phyloP scores from a whole-genome alignment of 352 stramenopile genomes.

The Phytophthora litchii region DNA sequence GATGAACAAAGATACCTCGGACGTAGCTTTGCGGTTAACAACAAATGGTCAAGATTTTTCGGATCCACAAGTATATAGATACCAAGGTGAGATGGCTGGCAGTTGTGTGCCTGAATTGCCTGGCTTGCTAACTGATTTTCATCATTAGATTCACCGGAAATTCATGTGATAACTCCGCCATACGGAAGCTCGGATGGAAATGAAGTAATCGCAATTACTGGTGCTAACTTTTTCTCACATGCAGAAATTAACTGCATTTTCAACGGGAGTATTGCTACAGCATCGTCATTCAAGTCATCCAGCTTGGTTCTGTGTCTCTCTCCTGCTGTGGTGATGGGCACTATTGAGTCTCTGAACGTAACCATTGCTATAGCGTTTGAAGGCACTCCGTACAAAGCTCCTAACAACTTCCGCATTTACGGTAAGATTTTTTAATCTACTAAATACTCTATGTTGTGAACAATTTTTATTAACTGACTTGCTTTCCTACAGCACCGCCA shows the following conservation, averaged over 20 bases:
- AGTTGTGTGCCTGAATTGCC: background rate
- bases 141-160: slow-evolving; percentile 41
- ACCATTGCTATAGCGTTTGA: slow-evolving; percentile 39
- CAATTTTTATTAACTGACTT: background rate
- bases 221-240: slow-evolving; percentile 42
- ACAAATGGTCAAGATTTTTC: slow-evolving; percentile 68
- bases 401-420: slow-evolving; percentile 30
- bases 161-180: slow-evolving; percentile 34
- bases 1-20: background rate
- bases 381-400: slow-evolving; percentile 21
- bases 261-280: slow-evolving; percentile 38
- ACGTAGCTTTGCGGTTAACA: slow-evolving; percentile 50
- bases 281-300: slow-evolving; percentile 29
- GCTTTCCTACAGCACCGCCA: slow-evolving; percentile 27
- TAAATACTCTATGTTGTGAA: background rate
- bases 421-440: slow-evolving; percentile 21
- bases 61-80: slow-evolving; percentile 40
- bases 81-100: slow-evolving; percentile 45
- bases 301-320: slow-evolving; percentile 38
- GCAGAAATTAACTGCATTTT: slow-evolving; percentile 45
- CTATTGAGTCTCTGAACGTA: slow-evolving; percentile 8
- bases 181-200: slow-evolving; percentile 30
- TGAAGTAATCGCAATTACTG: slow-evolving; percentile 35
- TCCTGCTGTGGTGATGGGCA: slow-evolving; percentile 19
- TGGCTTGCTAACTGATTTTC: background rate